Evolutionary conservation across 208 protist species (phyloP), one percentile per base, ranked within the genome.

Genomic region (Wallacemonas sp.): DNA sequence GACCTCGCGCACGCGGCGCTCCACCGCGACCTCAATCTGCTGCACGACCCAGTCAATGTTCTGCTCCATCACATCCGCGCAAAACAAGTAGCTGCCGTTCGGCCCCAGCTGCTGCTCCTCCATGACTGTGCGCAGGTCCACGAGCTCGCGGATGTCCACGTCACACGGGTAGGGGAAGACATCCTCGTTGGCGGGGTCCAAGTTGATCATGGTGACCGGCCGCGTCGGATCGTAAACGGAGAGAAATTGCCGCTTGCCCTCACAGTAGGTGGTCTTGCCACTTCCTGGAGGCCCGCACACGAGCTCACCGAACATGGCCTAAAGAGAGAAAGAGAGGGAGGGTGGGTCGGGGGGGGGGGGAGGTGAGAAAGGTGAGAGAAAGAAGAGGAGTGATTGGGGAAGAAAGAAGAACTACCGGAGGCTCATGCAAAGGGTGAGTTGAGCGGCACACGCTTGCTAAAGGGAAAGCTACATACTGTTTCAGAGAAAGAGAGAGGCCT

Each of bases 121-220:
- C 97, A 99, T 99, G 0, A 97, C 94, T 17, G 72, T 76, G 2
- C 86, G 77, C 16, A 98, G 86, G 26, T 76, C 81, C 5, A 99
- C 85, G 0, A 99, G 60, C 5, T 98, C 91, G 6, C 83, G 74
- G 9, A 99, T 82, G 70, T 99, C 93, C 2, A 99, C 84, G 41
- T 93, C 81, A 68, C 87, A 92, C 21, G 93, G 83, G 80, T 99
- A 98, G 6, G 87, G 90, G 49, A 96, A 95, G n/a, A 98, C 60
- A 41, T 77, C 66, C 57, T 99, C 97, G 81, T 99, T 99, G 9
- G 98, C 98, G 0, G 99, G 98, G 76, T 99, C 99, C 0, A 99
- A 77, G 84, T 99, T 99, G 12, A 99, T 76, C 57, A 99, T 54
- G 2, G 81, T 68, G 9, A 94, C 87, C 23, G 93, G 92, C 6